Conservation (phyloP, 371 early-diverging fungal species). For the Rhizomucor pusillus region DNA sequence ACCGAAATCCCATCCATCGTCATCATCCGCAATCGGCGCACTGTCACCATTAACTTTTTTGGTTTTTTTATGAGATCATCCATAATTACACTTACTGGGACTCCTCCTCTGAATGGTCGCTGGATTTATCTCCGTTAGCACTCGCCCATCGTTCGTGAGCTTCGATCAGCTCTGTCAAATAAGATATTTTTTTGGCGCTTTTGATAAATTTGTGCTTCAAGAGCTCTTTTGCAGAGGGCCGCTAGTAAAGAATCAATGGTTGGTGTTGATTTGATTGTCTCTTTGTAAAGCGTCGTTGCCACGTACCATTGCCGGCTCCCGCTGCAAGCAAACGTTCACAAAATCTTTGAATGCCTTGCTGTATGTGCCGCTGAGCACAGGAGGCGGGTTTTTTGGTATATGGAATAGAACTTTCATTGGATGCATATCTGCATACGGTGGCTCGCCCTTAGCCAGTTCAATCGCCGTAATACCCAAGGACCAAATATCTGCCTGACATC, state of each 20-base stretch:
- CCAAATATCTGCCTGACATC: conserved; percentile 94
- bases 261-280: too few species aligned
- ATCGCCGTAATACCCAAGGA: conserved; percentile 97
- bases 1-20: conserved; percentile 29
- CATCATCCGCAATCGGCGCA: conserved; percentile 14
- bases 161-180: conserved; percentile 83
- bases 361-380: conserved; percentile 74
- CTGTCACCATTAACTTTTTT: neutral
- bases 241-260: conserved; percentile 47
- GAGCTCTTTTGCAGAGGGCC: conserved; percentile 89
- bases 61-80: neutral
- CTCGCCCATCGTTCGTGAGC: conserved; percentile 76
- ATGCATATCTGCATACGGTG: conserved; percentile 91
- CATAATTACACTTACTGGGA: conserved; percentile 26
- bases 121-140: conserved; percentile 50
- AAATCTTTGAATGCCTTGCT: conserved; percentile 91
- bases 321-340: conserved; percentile 82
- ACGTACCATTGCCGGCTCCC: conserved; percentile 71
- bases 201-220: conserved; percentile 89
- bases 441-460: conserved; percentile 92
- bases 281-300: too few species aligned
- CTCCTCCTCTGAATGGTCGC: conserved; percentile 61
- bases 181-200: conserved; percentile 74
- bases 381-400: conserved; percentile 92
- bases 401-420: conserved; percentile 93